Evolutionary conservation across 2,329 filamentous ascomycete species (phyloP), one percentile per base, ranked within the genome.

Genomic region (Cladophialophora psammophila): DNA sequence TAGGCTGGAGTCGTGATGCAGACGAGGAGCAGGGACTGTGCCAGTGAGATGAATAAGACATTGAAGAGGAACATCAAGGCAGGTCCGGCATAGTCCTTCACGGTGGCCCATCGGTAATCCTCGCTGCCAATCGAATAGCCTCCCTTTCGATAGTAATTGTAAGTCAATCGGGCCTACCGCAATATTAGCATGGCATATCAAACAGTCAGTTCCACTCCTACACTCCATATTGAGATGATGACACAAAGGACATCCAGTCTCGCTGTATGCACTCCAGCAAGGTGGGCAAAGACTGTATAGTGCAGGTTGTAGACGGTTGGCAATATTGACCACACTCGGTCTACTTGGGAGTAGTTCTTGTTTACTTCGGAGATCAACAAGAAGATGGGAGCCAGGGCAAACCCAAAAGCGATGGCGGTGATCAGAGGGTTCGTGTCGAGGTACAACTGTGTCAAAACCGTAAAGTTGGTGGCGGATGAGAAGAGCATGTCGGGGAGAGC

Each of bases 71-170:
- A 92, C 83, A 96, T 96, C 31, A 88, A 76, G 60, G 84, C 82
- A 1, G 83, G 81, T 6, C 87, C 87, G 26, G 94, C 83, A 42
- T 88, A 82, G 34, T 85, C 82, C 76, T 89, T 89, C 60, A 98
- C 82, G 63, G 94, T 88, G 64, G 85, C 84, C 94, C 95, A 99
- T 80, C 95, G 87, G 78, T 99, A 99, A 79, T 99, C 95, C 79
- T 99, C 94, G 15, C 91, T 94, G 42, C 95, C 94, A 70, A 94
- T 84, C 15, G 85, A 82, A 78, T 99, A 99, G 31, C 95, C 95
- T 45, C 95, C 95, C 78, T 92, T 96, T 66, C 95, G 90, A 90
- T 91, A 97, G 81, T 97, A 99, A 80, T 99, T 99, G 84, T 87
- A 98, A 2, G 94, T 98, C 79, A 99, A 82, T 10, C 95, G 91